These are phyloP conservation scores for Kernera saxatilis DNA, from an alignment of 345 rosid genomes.

Conservation along the genomic window DNA sequence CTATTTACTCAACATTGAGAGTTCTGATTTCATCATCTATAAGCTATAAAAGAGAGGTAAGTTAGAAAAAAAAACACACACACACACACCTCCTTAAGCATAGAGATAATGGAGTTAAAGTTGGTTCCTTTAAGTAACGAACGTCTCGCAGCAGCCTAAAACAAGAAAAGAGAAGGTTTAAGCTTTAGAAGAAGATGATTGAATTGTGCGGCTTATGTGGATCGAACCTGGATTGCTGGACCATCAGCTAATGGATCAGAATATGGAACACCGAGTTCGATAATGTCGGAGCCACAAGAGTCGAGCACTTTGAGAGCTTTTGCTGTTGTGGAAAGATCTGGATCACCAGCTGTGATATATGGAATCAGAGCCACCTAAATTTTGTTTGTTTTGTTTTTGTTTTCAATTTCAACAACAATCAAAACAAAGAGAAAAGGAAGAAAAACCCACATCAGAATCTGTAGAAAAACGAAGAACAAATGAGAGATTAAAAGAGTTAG, in stretches of 20 bases:
- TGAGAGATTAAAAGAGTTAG: neutral
- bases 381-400: too few species aligned
- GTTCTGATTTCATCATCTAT: neutral
- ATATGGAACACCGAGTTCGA: constrained; percentile 81
- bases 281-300: constrained; percentile 73
- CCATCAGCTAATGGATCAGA: constrained; percentile 96
- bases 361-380: constrained; percentile 83
- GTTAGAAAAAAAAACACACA: neutral
- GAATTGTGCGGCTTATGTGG: neutral
- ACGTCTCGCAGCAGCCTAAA: constrained; percentile 89
- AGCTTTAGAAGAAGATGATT: neutral
- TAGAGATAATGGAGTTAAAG: constrained; percentile 54
- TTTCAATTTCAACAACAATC: neutral
- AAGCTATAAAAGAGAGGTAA: neutral
- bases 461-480: neutral
- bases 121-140: constrained; percentile 73
- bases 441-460: neutral
- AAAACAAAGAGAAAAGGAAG: neutral
- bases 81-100: constrained; percentile 67
- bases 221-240: constrained; percentile 85
- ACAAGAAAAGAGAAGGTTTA: neutral
- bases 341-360: constrained; percentile 94
- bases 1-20: neutral
- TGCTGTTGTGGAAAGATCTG: constrained; percentile 91
- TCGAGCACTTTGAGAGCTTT: constrained; percentile 78